Evolutionary conservation across 2,329 filamentous ascomycete species (phyloP).

Genomic region (Fusarium ambrosium): DNA sequence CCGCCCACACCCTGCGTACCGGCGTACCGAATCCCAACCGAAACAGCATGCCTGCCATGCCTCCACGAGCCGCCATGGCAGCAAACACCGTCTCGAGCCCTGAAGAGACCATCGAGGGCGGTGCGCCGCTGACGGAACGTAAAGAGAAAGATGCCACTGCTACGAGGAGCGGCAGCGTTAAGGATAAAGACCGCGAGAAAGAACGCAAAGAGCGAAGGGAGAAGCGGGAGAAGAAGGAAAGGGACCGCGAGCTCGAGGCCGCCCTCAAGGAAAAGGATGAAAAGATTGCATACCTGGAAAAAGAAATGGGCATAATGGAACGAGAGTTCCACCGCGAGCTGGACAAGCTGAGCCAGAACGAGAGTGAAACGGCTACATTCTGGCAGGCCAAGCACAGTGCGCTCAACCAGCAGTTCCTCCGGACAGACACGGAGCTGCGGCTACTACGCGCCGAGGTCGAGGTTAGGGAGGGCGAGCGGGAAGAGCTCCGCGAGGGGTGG

Average conservation of each 20-base stretch:
- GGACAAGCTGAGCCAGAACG: conserved; percentile 65
- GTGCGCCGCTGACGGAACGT: conserved; percentile 39
- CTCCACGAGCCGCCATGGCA: conserved; percentile 49
- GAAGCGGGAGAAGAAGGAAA: conserved; percentile 43
- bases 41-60: conserved; percentile 49
- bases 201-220: conserved; percentile 45
- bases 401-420: conserved; percentile 66
- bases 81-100: conserved; percentile 38
- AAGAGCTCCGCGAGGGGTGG: conserved; percentile 65
- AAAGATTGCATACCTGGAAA: conserved; percentile 66
- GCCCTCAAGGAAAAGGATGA: conserved; percentile 63
- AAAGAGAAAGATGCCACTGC: conserved; percentile 46
- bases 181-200: conserved; percentile 49
- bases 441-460: conserved; percentile 65
- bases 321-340: conserved; percentile 67
- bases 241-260: conserved; percentile 45
- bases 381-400: conserved; percentile 70
- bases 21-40: conserved; percentile 49
- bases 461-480: conserved; percentile 60
- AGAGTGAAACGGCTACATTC: conserved; percentile 68
- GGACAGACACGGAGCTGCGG: conserved; percentile 66
- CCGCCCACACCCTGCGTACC: conserved; percentile 33
- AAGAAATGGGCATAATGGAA: conserved; percentile 66
- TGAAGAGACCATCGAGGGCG: conserved; percentile 47
- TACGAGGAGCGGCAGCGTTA: conserved; percentile 52